Conservation (phyloP, 1,284 basidiomycete genomes). For the Ustilago xerochloae region DNA sequence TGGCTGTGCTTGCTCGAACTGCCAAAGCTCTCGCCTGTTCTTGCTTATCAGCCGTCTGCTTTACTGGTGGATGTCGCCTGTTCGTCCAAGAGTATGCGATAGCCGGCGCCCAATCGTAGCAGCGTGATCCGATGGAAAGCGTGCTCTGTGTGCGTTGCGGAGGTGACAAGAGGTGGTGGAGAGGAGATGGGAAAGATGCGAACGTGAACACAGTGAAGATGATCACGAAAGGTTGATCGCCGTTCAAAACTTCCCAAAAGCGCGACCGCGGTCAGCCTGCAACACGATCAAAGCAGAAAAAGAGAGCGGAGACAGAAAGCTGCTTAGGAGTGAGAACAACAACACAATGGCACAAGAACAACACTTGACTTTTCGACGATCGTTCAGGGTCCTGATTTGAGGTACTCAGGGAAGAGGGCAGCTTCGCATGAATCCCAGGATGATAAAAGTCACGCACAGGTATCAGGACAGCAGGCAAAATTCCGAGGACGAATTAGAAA, state of each 20-base stretch:
- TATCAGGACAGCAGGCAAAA: not conserved
- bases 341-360: slow-evolving; percentile 1
- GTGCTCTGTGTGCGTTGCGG: too few species aligned
- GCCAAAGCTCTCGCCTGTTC: too few species aligned
- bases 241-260: too few species aligned
- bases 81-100: too few species aligned
- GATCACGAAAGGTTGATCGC: too few species aligned
- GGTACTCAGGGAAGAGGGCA: not conserved
- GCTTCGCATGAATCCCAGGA: too few species aligned
- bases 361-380: not conserved
- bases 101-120: too few species aligned
- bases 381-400: slow-evolving; percentile 1
- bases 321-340: not conserved
- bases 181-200: too few species aligned
- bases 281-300: not conserved
- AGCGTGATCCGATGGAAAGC: too few species aligned
- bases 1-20: not conserved
- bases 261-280: not conserved
- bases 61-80: too few species aligned
- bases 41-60: not conserved
- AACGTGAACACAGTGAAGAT: too few species aligned
- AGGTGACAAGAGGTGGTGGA: too few species aligned
- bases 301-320: not conserved
- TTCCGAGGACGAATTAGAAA: not conserved
- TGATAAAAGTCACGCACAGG: not conserved